Evolutionary conservation across 2,329 filamentous ascomycete genomes (phyloP), one percentile per base, ranked within the genome.

Genomic region (Capronia coronata): DNA sequence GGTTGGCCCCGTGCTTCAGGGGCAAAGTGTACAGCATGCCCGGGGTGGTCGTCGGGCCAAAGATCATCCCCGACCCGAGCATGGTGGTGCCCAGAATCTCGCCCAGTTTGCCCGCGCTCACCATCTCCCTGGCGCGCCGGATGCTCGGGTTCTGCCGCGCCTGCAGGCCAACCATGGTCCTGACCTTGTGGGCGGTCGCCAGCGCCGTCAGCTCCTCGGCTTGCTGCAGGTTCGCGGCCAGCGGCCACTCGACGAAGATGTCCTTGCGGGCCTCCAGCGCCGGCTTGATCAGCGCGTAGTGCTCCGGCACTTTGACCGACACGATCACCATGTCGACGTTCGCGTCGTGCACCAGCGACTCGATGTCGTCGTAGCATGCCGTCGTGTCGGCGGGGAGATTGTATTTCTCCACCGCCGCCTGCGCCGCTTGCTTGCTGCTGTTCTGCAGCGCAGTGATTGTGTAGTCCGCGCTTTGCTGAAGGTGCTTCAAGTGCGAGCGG

Each of bases 221-320:
- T 1, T 70, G 63, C 1, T 59, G 48, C 1, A 64, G 59, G 48
- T 75, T 70, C 9, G 73, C 62, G 0, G 74, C 75, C 0, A 82
- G 65, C 3, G 77, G 79, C 76, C 79, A 82, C 64, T 83, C 79
- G 0, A 78, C 68, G 45, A 68, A 82, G 0, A 77, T 67, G 0
- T 64, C 58, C 61, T 81, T 81, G 0, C 7, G 29, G 0, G 75
- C 73, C 7, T 66, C 63, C 1, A 80, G 55, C 16, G 71, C 73
- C 0, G 77, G 73, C 3, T 67, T 64, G 0, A 71, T 63, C 1
- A 70, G 71, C 1, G 62, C 43, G 30, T 71, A 66, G 53, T 82
- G 79, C 1, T 68, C 66, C 46, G 80, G 75, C 0, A 79, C 77
- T 2, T 76, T 69, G 0, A 76, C 79, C 34, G 63, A 68, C 52